Conservation (phyloP, 1,139 yeast genomes). For the Nadsonia starkeyi-henricii region DNA sequence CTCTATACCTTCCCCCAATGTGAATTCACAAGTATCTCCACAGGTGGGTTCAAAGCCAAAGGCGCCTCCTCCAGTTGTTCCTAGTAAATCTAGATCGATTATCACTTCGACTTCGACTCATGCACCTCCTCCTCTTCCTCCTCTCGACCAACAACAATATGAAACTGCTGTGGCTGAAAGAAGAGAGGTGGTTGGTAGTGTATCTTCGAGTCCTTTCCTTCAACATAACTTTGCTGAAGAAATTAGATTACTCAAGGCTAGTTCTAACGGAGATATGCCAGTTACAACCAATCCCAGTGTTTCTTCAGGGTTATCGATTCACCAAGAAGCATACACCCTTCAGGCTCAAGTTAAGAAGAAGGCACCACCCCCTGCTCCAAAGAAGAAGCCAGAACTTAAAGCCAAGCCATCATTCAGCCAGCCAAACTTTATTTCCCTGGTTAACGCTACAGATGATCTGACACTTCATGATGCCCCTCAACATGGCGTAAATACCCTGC, state of each 20-base stretch:
- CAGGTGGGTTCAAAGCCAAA: not conserved
- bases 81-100: not conserved
- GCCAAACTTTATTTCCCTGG: not conserved
- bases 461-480: slow-evolving; percentile 4
- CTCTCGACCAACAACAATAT: too few species aligned
- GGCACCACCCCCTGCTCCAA: slow-evolving; percentile 20
- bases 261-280: slow-evolving; percentile 4
- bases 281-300: not conserved
- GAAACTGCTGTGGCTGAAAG: too few species aligned
- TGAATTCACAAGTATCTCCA: not conserved
- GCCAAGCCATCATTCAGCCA: slow-evolving; percentile 1
- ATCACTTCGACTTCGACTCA: not conserved
- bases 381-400: slow-evolving; percentile 15
- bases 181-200: too few species aligned
- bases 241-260: slow-evolving; percentile 14
- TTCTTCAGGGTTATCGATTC: slow-evolving; percentile 1
- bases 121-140: too few species aligned
- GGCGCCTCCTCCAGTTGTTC: not conserved
- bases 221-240: slow-evolving; percentile 22
- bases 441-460: not conserved
- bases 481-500: not conserved
- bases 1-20: not conserved
- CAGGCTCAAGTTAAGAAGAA: slow-evolving; percentile 15
- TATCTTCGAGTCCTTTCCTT: not conserved
- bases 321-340: slow-evolving; percentile 1